Percentiles rank a stretch among this genome's conserved stretches.
Conservation (phyloP, 2,329 filamentous ascomycete genomes). For the Paraphaeosphaeria sporulosa region DNA sequence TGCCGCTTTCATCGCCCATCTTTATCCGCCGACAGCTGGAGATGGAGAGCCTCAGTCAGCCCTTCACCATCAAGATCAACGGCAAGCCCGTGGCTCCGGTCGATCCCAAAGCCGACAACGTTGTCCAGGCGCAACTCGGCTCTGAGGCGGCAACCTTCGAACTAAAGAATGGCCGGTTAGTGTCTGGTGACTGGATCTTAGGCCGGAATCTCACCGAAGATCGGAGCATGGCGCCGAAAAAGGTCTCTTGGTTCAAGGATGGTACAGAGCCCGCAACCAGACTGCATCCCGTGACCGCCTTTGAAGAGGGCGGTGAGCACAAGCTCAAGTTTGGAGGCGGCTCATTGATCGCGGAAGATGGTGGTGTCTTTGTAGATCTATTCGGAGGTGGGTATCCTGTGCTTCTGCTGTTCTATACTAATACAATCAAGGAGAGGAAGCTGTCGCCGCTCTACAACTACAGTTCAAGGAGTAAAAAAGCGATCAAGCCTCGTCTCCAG, state of each 20-base stretch:
- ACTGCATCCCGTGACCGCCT: slow-evolving; percentile 25
- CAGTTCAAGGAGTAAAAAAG: background rate
- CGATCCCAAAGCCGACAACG: slow-evolving; percentile 16
- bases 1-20: slow-evolving; percentile 1
- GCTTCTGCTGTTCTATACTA: background rate
- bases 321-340: slow-evolving; percentile 27
- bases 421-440: background rate
- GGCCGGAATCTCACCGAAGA: slow-evolving; percentile 31
- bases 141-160: slow-evolving; percentile 32
- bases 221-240: slow-evolving; percentile 33
- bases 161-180: slow-evolving; percentile 29
- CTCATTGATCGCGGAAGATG: slow-evolving; percentile 24
- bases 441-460: background rate
- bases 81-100: slow-evolving; percentile 28
- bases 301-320: slow-evolving; percentile 26
- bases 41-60: slow-evolving; percentile 32
- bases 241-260: slow-evolving; percentile 34
- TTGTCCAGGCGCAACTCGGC: slow-evolving; percentile 28
- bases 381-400: slow-evolving; percentile 21
- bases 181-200: slow-evolving; percentile 29
- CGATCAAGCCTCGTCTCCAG: background rate
- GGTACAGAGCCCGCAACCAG: slow-evolving; percentile 13
- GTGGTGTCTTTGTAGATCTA: slow-evolving; percentile 27
- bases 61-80: slow-evolving; percentile 36
- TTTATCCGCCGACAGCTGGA: slow-evolving; percentile 7